Base-by-base conservation (phyloP, 2,329 filamentous ascomycete species). In the Ophiostoma montium region DNA sequence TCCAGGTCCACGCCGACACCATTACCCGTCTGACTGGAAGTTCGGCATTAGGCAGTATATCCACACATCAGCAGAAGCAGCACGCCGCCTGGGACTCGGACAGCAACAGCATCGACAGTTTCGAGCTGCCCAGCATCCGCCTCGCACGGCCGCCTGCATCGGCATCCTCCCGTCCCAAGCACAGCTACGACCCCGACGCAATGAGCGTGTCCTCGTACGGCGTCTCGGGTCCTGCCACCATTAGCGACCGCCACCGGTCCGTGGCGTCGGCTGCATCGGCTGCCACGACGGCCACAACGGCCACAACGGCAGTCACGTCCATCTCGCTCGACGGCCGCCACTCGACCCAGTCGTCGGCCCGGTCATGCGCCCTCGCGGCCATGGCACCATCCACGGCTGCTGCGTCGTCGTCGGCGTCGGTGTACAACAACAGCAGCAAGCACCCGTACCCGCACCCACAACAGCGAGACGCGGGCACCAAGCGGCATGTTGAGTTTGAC, bases 191-290 rank as follows among this genome's bases (percentile, higher is more conserved):
- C 45, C 46, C 7, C 48, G 35, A 42, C 7, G 27, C 23, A 2
- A 21, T 23, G 39, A 55, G 55, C 58, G 56, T 62, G 41, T 66
- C 59, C 27, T 70, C 66, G 4, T 61, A 58, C 50, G 62, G 57
- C 19, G 56, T 65, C 46, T 61, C 63, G 35, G 60, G 61, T 3
- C 59, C 46, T 27, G 23, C 23, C 2, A 62, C 61, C 15, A 54
- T 62, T 31, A 60, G 60, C 9, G 60, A 57, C 31, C 59, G 63
- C 35, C 61, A 64, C 30, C 63, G 61, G 41, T 70, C 68, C 0
- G 60, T 68, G 43, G 55, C 60, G 21, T 32, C 42, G n/a, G 42
- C 63, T 27, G 65, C 65, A 8, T 27, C 23, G 33, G 70, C 68
- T 2, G 56, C 32, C 32, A 33, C 13, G 32, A 11, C 32, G 32